Base-by-base conservation (phyloP, 2,329 filamentous ascomycete genomes). In the Plenodomus lindquistii region DNA sequence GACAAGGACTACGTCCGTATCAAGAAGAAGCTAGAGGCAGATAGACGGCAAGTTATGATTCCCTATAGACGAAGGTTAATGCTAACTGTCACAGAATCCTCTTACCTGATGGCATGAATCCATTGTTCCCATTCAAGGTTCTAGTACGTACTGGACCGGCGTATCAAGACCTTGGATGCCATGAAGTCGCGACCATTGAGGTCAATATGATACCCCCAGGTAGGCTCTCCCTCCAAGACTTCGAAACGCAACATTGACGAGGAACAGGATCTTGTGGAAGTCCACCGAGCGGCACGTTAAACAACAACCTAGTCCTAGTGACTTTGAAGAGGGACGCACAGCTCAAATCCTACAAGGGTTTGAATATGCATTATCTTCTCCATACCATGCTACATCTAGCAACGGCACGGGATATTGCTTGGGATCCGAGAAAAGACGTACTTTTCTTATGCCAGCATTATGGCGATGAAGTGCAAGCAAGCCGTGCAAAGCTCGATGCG, bases 131-230 rank as follows among this genome's bases (percentile, higher is more conserved):
- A 4, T 51, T 61, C 4, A 70, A 68, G 39, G 44, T 70, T 13
- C 54, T 71, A 9, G 42, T 71, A 16, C 55, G 53, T 40, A 71
- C 69, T 7, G 69, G 69, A 11, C 67, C 67, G n/a, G 50, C 55
- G 15, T 60, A 59, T 40, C 66, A 63, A 17, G 66, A 71, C 37
- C 15, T 42, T 16, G 58, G 51, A 10, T 71, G 69, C 22, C 59
- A 58, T 4, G 46, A 59, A 13, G 59, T 57, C 17, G 57, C 54
- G 20, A 63, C 61, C 17, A 56, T 71, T 19, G 67, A 70, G 42
- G 50, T 71, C n/a, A 46, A 65, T 40, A 40, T 71, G 20, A 42
- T 70, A 18, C 66, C 67, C 10, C 60, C 67, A 40, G 64, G 68
- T 70, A 31, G 46, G 55, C 46, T 10, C 4, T 20, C 17, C 31